phyloP scores from a whole-genome alignment of 1,284 basidiomycete genomes.

The Filobasidium uniguttulatum region DNA sequence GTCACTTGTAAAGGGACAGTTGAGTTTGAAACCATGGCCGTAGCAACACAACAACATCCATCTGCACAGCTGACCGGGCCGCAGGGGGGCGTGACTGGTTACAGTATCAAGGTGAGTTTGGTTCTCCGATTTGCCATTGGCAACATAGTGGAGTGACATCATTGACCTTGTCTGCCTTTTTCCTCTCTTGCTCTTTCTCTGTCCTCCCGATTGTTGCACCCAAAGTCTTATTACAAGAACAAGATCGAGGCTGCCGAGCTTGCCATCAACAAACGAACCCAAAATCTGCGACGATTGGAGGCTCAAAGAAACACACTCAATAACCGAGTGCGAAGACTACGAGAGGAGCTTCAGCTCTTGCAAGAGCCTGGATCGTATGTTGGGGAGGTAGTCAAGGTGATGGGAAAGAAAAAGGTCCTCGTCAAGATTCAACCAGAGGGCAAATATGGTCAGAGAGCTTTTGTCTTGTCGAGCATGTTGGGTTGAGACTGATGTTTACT shows the following conservation, averaged over 20 bases:
- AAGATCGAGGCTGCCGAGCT: conserved; percentile 83
- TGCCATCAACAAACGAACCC: conserved; percentile 70
- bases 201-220: not conserved
- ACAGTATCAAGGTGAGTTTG: conserved; percentile 2
- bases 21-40: not conserved
- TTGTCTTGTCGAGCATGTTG: not conserved
- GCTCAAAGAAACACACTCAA: conserved; percentile 95
- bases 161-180: no score
- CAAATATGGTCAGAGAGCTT: conserved; percentile 64
- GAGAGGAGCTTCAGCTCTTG: conserved; percentile 87
- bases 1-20: no score
- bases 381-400: conserved; percentile 93
- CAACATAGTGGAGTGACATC: not conserved
- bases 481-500: not conserved
- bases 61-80: not conserved
- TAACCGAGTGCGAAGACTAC: conserved; percentile 72
- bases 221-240: conserved; percentile 86
- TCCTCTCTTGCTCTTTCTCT: no score
- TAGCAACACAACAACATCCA: not conserved
- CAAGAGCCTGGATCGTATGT: conserved; percentile 97
- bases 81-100: not conserved
- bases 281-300: conserved; percentile 87
- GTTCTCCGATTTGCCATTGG: not conserved
- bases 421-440: conserved; percentile 98
- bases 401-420: conserved; percentile 97